A percentile compares a stretch with the other conserved stretches of the same genome.
Evolutionary conservation across 179 eudicot genomes (phyloP).

Genomic region (Beta macrorhiza): DNA sequence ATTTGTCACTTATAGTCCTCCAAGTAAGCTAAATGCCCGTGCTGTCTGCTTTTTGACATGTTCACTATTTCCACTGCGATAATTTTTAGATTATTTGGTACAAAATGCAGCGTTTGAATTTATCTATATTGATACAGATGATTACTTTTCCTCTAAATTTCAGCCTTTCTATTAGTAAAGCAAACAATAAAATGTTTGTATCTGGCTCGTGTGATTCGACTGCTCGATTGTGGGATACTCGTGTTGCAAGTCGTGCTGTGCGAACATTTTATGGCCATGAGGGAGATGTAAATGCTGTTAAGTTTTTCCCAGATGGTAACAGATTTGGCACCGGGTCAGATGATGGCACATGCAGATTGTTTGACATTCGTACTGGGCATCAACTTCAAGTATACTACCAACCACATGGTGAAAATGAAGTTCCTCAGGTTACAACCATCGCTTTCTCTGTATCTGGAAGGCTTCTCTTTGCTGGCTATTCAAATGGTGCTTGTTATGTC

Average conservation of each 20-base stretch:
- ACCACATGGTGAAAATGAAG: slow-evolving; percentile 56
- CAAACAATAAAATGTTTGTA: slow-evolving; percentile 71
- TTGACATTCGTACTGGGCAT: slow-evolving; percentile 95
- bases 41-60: not conserved
- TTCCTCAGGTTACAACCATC: slow-evolving; percentile 62
- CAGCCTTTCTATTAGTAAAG: slow-evolving; percentile 74
- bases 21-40: not conserved
- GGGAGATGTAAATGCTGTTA: slow-evolving; percentile 87
- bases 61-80: not conserved
- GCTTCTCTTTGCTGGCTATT: slow-evolving; percentile 82
- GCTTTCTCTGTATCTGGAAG: slow-evolving; percentile 90
- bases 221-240: slow-evolving; percentile 94
- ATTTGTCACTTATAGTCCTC: not conserved
- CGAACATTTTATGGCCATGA: slow-evolving; percentile 84
- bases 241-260: slow-evolving; percentile 93
- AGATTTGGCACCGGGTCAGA: slow-evolving; percentile 95
- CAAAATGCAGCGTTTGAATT: not conserved
- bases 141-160: slow-evolving; percentile 8
- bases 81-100: not conserved
- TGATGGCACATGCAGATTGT: slow-evolving; percentile 85
- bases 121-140: not conserved
- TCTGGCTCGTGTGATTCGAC: slow-evolving; percentile 92
- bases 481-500: slow-evolving; percentile 82
- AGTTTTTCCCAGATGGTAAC: slow-evolving; percentile 95
- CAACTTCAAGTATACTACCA: slow-evolving; percentile 78